Evolutionary conservation across 306 rosid genomes (phyloP).

Genomic region (Glycyrrhiza uralensis): DNA sequence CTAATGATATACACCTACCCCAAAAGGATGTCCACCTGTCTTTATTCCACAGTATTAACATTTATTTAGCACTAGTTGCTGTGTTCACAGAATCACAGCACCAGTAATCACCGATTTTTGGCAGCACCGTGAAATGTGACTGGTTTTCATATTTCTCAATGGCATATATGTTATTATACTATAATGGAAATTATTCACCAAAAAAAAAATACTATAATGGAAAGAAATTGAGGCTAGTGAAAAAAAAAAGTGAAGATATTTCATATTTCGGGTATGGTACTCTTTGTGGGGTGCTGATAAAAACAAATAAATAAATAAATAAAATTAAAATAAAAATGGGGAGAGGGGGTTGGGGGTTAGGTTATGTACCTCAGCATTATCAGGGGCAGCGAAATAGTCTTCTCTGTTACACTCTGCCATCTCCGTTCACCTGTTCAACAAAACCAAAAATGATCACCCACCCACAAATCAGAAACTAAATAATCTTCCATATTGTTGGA

Average conservation of each 20-base stretch:
- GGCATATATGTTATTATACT: not conserved
- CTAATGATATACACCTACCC: no score
- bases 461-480: not conserved
- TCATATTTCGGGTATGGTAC: not conserved
- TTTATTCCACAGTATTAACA: no score
- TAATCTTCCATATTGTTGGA: not conserved
- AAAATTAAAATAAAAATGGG: no score
- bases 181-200: no score
- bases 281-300: not conserved
- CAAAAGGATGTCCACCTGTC: no score
- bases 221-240: not conserved
- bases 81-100: no score
- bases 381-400: conserved; percentile 49
- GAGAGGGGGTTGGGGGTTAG: not conserved
- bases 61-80: no score
- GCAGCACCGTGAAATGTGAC: not conserved
- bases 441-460: conserved; percentile 4
- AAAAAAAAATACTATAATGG: not conserved
- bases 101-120: no score
- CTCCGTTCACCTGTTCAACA: conserved; percentile 29
- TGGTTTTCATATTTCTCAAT: not conserved
- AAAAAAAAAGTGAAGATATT: no score
- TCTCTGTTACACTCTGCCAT: conserved; percentile 73
- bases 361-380: conserved; percentile 52
- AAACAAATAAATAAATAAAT: not conserved